These are phyloP conservation scores for Sarcodon aspratus DNA, from an alignment of 768 basidiomycete genomes.

Conservation along the genomic window DNA sequence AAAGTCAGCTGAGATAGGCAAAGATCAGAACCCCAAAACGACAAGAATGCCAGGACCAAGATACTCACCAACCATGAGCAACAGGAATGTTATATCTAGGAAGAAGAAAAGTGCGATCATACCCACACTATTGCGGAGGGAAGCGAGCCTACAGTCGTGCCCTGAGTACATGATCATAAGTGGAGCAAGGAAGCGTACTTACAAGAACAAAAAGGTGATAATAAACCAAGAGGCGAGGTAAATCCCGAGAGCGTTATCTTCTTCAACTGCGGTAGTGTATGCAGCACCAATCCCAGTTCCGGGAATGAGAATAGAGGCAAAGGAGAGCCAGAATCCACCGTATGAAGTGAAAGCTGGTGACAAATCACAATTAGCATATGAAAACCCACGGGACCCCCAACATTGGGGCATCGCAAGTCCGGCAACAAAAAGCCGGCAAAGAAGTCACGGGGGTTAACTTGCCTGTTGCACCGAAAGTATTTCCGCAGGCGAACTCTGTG, in stretches of 20 bases:
- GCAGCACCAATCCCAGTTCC: slow-evolving; percentile 48
- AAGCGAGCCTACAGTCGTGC: slow-evolving; percentile 28
- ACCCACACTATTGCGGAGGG: slow-evolving; percentile 37
- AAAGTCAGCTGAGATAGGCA: slow-evolving; percentile 9
- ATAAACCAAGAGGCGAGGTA: slow-evolving; percentile 68
- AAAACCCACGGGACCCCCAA: not conserved
- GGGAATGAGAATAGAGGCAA: slow-evolving; percentile 62
- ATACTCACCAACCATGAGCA: slow-evolving; percentile 29
- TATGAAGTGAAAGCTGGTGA: slow-evolving; percentile 64
- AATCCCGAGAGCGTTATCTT: slow-evolving; percentile 60
- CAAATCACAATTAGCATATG: not conserved
- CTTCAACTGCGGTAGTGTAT: slow-evolving; percentile 23
- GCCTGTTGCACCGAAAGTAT: slow-evolving; percentile 67
- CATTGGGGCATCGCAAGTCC: not conserved
- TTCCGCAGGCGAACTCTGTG: slow-evolving; percentile 32
- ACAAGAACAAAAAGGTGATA: slow-evolving; percentile 62
- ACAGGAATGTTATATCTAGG: slow-evolving; percentile 40
- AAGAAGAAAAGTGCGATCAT: slow-evolving; percentile 39
- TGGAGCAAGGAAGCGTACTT: slow-evolving; percentile 12
- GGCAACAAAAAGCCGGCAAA: not conserved
- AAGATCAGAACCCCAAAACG: not conserved
- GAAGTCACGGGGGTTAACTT: slow-evolving; percentile 14
- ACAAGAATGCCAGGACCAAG: not conserved
- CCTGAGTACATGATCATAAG: not conserved
- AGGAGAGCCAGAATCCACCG: slow-evolving; percentile 87